These are phyloP conservation scores for Trypanosoma cruzi DNA, from an alignment of 208 protist species.

Conservation along the genomic window DNA sequence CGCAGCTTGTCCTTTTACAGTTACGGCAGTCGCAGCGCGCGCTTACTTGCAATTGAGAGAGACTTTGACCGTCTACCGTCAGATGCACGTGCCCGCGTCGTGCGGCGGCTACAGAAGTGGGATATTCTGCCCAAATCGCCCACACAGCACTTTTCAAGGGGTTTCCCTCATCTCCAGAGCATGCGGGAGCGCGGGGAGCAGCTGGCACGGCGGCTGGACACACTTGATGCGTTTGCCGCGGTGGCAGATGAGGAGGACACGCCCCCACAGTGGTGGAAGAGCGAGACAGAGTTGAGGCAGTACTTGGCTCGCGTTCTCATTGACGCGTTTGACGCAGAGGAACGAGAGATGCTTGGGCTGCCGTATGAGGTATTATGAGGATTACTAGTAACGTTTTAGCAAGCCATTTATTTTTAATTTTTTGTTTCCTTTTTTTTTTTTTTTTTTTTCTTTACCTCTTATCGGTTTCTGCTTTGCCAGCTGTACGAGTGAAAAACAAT, in stretches of 20 bases:
- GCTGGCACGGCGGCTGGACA: not conserved
- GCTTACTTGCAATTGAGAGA: constrained; percentile 14
- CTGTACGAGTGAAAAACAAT: too few species aligned
- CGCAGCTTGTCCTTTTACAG: not conserved
- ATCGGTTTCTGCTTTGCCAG: too few species aligned
- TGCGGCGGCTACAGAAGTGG: constrained; percentile 22
- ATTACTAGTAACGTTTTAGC: too few species aligned
- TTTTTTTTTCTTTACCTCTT: too few species aligned
- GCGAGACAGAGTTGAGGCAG: constrained; percentile 9
- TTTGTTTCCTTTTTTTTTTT: too few species aligned
- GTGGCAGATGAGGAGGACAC: not conserved
- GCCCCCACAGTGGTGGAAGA: constrained; percentile 5
- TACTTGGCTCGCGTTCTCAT: constrained; percentile 12
- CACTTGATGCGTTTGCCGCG: not conserved
- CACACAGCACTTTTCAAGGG: not conserved
- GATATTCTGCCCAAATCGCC: constrained; percentile 18
- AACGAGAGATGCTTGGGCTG: not conserved
- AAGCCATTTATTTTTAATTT: too few species aligned
- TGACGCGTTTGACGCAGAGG: constrained; percentile 11
- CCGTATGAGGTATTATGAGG: too few species aligned
- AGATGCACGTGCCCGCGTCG: constrained; percentile 2
- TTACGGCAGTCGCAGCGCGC: constrained; percentile 12
- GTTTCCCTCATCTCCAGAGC: too few species aligned
- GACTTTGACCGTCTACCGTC: constrained; percentile 17
- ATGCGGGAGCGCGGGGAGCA: not conserved